Conservation (phyloP, 768 basidiomycete species). For the Astraeus odoratus region DNA sequence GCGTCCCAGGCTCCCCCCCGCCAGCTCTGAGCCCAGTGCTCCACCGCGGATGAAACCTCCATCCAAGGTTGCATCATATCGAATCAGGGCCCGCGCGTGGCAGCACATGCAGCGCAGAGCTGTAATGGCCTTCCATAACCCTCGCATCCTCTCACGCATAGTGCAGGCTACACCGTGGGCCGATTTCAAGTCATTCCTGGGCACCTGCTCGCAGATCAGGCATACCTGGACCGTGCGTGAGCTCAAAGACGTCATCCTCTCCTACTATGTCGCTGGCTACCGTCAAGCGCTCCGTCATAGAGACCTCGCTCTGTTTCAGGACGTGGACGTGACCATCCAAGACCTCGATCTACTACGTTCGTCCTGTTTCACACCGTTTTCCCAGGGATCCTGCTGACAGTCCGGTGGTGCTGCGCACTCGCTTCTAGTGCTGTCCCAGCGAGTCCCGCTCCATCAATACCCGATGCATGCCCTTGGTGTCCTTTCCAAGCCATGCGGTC, state of each 20-base stretch:
- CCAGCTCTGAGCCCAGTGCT: neutral
- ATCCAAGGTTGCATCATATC: constrained; percentile 1
- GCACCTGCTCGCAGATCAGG: constrained; percentile 30
- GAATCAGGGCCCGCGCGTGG: constrained; percentile 18
- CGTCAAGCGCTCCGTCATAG: constrained; percentile 34
- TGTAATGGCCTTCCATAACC: constrained; percentile 25
- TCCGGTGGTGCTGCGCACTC: constrained; percentile 2
- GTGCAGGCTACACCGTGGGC: constrained; percentile 29
- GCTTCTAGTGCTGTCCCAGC: constrained; percentile 55
- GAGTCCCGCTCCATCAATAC: constrained; percentile 59
- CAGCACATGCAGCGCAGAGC: constrained; percentile 22
- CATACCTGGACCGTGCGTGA: constrained; percentile 25
- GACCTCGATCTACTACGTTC: constrained; percentile 63
- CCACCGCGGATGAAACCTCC: neutral
- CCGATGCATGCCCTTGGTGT: constrained; percentile 57
- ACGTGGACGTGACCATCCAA: constrained; percentile 46
- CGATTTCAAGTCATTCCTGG: constrained; percentile 35
- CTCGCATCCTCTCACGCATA: constrained; percentile 28
- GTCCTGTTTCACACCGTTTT: constrained; percentile 25
- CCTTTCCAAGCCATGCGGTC: constrained; percentile 33
- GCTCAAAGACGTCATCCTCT: constrained; percentile 34
- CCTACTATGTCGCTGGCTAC: constrained; percentile 54
- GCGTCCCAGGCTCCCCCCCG: neutral
- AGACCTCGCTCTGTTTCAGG: constrained; percentile 34
- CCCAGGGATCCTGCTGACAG: constrained; percentile 4